Conservation (phyloP, 345 rosid species). For the Aurinia saxatilis region DNA sequence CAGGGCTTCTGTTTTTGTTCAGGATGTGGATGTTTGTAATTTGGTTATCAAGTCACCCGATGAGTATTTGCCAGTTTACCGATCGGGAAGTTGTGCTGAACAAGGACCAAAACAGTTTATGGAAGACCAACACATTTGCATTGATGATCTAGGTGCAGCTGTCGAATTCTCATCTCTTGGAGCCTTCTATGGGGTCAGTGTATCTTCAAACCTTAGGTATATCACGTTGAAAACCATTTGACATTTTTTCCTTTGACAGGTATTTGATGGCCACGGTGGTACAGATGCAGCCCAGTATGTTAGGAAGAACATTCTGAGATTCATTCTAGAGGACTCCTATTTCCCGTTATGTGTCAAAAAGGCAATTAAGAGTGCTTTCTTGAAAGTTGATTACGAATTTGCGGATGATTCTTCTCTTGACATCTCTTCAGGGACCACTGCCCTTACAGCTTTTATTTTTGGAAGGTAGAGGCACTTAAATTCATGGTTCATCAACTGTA, state of each 20-base stretch:
- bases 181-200: conserved; percentile 93
- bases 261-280: conserved; percentile 98
- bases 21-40: conserved; percentile 60
- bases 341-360: conserved; percentile 70
- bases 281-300: conserved; percentile 85
- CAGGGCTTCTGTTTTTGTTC: conserved; percentile 17
- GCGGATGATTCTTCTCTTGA: conserved; percentile 80
- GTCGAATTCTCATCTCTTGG: conserved; percentile 52
- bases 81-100: conserved; percentile 94
- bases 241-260: conserved; percentile 40
- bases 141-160: conserved; percentile 59
- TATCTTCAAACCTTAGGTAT: background rate
- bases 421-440: conserved; percentile 95
- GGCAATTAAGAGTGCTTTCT: conserved; percentile 73
- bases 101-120: conserved; percentile 79
- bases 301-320: conserved; percentile 59
- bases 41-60: conserved; percentile 44
- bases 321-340: conserved; percentile 72
- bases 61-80: conserved; percentile 55
- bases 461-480: conserved; percentile 49
- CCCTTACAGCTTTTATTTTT: conserved; percentile 64
- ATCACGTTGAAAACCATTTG: background rate
- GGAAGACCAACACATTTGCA: conserved; percentile 95
- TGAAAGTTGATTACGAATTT: conserved; percentile 87
- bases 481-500: background rate